phyloP scores from a whole-genome alignment of 345 rosid genomes.

The Laguncularia racemosa region DNA sequence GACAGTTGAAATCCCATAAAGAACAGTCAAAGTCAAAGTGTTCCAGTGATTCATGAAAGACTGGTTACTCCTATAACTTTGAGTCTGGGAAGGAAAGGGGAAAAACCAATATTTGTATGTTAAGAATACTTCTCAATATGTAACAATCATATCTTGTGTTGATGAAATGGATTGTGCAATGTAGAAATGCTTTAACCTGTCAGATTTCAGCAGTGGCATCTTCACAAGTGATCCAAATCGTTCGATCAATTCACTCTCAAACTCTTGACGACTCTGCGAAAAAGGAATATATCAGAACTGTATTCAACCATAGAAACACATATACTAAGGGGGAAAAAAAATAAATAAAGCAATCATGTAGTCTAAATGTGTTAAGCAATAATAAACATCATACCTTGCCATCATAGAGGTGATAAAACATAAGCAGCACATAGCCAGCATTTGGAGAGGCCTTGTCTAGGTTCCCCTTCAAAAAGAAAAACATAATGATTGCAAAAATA shows the following conservation, averaged over 20 bases:
- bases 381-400: constrained; percentile 59
- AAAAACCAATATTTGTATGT: no score
- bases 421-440: constrained; percentile 87
- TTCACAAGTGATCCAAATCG: constrained; percentile 86
- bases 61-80: no score
- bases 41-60: no score
- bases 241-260: constrained; percentile 77
- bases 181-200: constrained; percentile 39
- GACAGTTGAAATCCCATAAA: no score
- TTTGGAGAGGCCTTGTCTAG: constrained; percentile 79
- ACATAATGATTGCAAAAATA: constrained; percentile 10
- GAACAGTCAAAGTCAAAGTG: no score
- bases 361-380: background rate
- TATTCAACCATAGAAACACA: background rate
- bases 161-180: background rate
- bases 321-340: constrained; percentile 3
- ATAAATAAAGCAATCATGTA: background rate
- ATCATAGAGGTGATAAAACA: constrained; percentile 95
- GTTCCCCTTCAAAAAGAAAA: constrained; percentile 62
- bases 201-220: constrained; percentile 80
- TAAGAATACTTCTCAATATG: no score
- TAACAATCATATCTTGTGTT: background rate
- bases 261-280: constrained; percentile 69
- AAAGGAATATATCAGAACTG: constrained; percentile 2
- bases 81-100: no score